phyloP scores from a whole-genome alignment of 148 eudicot species.

The Cornus kousa region DNA sequence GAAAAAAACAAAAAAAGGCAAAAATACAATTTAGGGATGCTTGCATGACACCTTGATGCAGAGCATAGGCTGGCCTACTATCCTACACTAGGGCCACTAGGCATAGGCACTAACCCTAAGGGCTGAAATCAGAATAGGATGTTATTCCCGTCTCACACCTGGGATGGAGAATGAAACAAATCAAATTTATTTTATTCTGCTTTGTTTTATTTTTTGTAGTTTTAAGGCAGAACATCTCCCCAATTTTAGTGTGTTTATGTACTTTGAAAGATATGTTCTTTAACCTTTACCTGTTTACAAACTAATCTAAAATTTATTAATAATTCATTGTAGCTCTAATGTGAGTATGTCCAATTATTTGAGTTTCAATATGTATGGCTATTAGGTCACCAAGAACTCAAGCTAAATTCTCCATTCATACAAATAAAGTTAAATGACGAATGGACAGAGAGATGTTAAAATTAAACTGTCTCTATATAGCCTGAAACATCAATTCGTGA shows the following conservation, averaged over 20 bases:
- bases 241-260: background rate
- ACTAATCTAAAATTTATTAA: background rate
- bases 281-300: background rate
- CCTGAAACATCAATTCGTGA: background rate
- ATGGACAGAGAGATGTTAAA: background rate
- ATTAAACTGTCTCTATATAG: background rate
- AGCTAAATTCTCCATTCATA: background rate
- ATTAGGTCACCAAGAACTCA: background rate
- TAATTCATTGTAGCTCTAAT: background rate
- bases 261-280: no score
- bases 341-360: no score
- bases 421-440: background rate
- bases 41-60: no score
- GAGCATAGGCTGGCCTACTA: no score
- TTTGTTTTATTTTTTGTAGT: background rate
- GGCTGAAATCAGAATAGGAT: no score
- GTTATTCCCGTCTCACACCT: background rate
- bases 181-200: background rate
- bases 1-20: conserved; percentile 4
- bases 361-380: background rate
- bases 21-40: background rate
- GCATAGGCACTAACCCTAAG: no score
- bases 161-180: background rate
- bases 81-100: no score
- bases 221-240: background rate